These are phyloP conservation scores for Lizanozyma gosingica DNA, from an alignment of 1,139 yeast genomes.

Conservation along the genomic window DNA sequence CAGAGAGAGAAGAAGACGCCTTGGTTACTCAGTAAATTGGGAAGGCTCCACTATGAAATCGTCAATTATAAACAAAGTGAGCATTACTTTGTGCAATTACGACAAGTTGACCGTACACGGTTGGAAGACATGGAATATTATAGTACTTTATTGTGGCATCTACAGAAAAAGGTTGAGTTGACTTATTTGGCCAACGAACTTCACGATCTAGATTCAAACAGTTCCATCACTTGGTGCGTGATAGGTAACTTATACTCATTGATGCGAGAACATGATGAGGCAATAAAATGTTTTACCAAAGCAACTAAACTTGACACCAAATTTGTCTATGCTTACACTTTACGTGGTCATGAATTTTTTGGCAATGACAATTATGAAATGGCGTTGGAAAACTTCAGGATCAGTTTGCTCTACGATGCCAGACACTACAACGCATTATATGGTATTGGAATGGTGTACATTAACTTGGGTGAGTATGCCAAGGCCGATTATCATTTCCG, in stretches of 20 bases:
- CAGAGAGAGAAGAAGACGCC: constrained; percentile 65
- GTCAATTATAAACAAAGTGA: constrained; percentile 79
- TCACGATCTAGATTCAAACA: constrained; percentile 51
- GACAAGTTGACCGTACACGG: constrained; percentile 71
- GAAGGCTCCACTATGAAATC: constrained; percentile 77
- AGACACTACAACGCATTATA: constrained; percentile 92
- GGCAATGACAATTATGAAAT: constrained; percentile 85
- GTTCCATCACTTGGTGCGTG: constrained; percentile 88
- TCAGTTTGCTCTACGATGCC: constrained; percentile 67
- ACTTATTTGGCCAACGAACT: constrained; percentile 78
- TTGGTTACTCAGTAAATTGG: constrained; percentile 77
- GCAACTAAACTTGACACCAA: constrained; percentile 64
- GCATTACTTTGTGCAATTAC: constrained; percentile 49
- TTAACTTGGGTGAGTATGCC: constrained; percentile 75
- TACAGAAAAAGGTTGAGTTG: constrained; percentile 73
- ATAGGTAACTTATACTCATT: constrained; percentile 85
- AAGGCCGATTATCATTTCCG: constrained; percentile 84
- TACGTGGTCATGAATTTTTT: constrained; percentile 89
- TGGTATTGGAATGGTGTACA: constrained; percentile 92
- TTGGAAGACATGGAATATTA: constrained; percentile 84
- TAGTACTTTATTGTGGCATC: constrained; percentile 89
- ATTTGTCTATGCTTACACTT: constrained; percentile 83
- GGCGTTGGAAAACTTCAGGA: constrained; percentile 77
- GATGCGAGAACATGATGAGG: constrained; percentile 81
- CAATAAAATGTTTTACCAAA: constrained; percentile 77